phyloP scores from a whole-genome alignment of 805 yeast genomes.

The Zygosaccharomyces bisporus region DNA sequence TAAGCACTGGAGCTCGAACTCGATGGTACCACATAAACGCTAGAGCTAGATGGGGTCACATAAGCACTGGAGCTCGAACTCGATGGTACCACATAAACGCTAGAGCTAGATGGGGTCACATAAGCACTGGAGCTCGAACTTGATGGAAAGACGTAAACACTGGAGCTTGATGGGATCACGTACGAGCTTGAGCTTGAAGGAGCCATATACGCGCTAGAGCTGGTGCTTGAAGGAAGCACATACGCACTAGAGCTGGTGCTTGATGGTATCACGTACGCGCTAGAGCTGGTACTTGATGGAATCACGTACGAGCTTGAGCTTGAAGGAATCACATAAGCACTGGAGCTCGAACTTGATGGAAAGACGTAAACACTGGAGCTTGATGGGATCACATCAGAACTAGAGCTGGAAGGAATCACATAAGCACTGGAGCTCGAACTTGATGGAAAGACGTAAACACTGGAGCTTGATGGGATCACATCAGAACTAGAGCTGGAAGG shows the following conservation, averaged over 20 bases:
- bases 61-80: background rate
- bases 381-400: background rate
- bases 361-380: background rate
- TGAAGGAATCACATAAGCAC: background rate
- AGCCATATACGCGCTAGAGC: slow-evolving; percentile 1
- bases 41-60: no score
- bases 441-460: background rate
- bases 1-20: background rate
- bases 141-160: background rate
- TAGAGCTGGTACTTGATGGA: background rate
- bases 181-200: slow-evolving; percentile 1
- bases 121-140: background rate
- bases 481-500: background rate
- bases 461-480: background rate
- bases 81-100: background rate
- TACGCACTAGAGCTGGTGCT: background rate
- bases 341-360: slow-evolving; percentile 2
- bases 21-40: background rate
- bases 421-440: background rate
- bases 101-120: background rate
- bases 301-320: slow-evolving; percentile 1
- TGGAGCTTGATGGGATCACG: background rate
- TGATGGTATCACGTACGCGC: background rate
- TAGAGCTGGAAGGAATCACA: background rate
- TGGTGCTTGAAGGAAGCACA: background rate